A percentile compares a stretch with the other conserved stretches of the same genome.
These are phyloP conservation scores for Penstemon eatonii DNA, from an alignment of 257 asterid species.

Conservation along the genomic window DNA sequence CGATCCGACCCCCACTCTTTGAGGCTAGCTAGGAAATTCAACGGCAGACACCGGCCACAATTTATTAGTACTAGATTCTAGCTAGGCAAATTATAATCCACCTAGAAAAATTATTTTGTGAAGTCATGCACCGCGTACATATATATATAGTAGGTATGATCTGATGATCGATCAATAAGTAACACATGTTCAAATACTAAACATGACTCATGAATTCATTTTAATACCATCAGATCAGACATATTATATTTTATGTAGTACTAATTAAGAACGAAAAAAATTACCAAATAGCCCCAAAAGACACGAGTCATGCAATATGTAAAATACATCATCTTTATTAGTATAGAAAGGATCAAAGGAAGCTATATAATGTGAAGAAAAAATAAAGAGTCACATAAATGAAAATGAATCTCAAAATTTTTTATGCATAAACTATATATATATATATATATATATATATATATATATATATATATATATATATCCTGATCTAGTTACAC, in stretches of 20 bases:
- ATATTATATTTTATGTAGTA: neutral
- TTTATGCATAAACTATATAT: neutral
- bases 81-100: too few species aligned
- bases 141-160: too few species aligned
- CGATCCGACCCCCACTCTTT: too few species aligned
- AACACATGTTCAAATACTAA: too few species aligned
- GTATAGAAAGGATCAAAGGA: constrained; percentile 1
- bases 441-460: neutral
- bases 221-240: too few species aligned
- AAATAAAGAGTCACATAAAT: constrained; percentile 9
- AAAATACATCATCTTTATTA: constrained; percentile 22
- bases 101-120: too few species aligned
- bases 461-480: neutral
- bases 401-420: constrained; percentile 22
- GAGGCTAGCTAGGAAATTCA: too few species aligned
- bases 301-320: neutral
- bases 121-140: too few species aligned
- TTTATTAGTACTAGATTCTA: too few species aligned
- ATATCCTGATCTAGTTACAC: constrained; percentile 27
- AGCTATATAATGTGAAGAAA: constrained; percentile 18
- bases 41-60: too few species aligned
- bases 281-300: neutral
- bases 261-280: neutral
- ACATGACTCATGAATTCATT: too few species aligned
- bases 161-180: too few species aligned